These are phyloP conservation scores for Cladosporium phlei DNA, from an alignment of 2,329 filamentous ascomycete genomes.

Conservation along the genomic window DNA sequence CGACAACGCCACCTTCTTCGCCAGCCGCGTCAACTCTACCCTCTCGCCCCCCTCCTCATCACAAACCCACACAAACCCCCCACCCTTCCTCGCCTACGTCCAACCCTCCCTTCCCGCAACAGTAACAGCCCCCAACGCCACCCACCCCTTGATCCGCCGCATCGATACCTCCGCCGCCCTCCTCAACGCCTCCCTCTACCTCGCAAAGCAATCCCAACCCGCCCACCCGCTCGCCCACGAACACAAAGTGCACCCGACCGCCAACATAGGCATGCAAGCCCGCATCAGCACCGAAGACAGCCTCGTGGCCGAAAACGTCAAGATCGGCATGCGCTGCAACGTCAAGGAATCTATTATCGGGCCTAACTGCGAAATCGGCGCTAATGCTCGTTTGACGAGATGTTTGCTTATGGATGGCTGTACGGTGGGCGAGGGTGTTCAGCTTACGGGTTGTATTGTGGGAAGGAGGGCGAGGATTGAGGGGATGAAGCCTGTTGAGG, in stretches of 20 bases:
- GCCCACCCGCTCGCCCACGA: conserved; percentile 64
- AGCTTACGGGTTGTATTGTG: conserved; percentile 81
- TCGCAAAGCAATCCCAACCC: conserved; percentile 73
- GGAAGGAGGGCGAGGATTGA: conserved; percentile 78
- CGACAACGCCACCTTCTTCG: conserved; percentile 21
- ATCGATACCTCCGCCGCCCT: conserved; percentile 84
- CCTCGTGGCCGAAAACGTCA: conserved; percentile 82
- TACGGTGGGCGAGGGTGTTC: conserved; percentile 75
- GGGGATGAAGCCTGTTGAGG: conserved; percentile 39
- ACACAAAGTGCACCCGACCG: conserved; percentile 76
- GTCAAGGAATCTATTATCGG: conserved; percentile 91
- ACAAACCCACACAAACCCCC: conserved; percentile 15
- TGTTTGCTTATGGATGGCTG: conserved; percentile 92
- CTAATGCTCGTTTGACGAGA: conserved; percentile 78
- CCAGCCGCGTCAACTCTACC: conserved; percentile 29
- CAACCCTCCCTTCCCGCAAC: conserved; percentile 51
- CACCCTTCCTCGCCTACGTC: conserved; percentile 73
- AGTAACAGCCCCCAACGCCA: conserved; percentile 15
- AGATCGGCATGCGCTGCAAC: conserved; percentile 80
- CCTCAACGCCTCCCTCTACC: conserved; percentile 72
- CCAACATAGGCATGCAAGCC: conserved; percentile 72
- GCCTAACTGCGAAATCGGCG: conserved; percentile 77
- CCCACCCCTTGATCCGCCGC: conserved; percentile 66
- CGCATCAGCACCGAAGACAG: conserved; percentile 79
- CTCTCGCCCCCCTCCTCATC: conserved; percentile 10